Evolutionary conservation across 2,329 filamentous ascomycete species (phyloP).

Genomic region (Aspergillus sp.): DNA sequence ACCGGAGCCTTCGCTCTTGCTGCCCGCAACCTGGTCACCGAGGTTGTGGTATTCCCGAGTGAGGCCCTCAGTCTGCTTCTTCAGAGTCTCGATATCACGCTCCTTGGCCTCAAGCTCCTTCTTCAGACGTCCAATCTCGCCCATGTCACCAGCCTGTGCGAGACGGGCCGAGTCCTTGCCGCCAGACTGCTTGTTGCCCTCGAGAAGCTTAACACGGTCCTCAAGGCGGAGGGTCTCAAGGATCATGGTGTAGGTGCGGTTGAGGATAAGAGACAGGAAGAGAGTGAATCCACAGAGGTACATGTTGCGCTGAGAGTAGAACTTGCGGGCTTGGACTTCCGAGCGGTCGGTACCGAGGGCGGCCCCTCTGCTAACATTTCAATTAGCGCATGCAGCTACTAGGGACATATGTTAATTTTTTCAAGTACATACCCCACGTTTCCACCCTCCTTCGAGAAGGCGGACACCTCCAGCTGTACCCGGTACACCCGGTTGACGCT

Average conservation of each 20-base stretch:
- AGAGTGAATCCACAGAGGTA: conserved; percentile 99
- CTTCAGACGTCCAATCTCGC: conserved; percentile 74
- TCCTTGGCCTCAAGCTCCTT: conserved; percentile 72
- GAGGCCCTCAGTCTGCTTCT: conserved; percentile 87
- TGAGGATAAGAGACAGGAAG: conserved; percentile 94
- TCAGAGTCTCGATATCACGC: conserved; percentile 78
- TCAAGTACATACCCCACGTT: conserved; percentile 50
- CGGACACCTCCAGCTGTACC: conserved; percentile 83
- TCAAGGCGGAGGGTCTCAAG: conserved; percentile 88
- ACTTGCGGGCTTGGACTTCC: conserved; percentile 98
- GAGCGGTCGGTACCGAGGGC: conserved; percentile 90
- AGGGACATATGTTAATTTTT: not conserved
- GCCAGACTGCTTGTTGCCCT: conserved; percentile 62
- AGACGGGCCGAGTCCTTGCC: conserved; percentile 72
- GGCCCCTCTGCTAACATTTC: conserved; percentile 53
- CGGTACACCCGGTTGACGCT: conserved; percentile 96
- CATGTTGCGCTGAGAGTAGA: conserved; percentile 99
- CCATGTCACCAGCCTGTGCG: conserved; percentile 68
- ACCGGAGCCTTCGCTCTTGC: conserved; percentile 42
- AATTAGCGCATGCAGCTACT: conserved; percentile 7
- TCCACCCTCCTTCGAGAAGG: conserved; percentile 63
- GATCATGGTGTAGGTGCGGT: conserved; percentile 98
- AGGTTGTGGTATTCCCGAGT: conserved; percentile 82
- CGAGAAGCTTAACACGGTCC: conserved; percentile 82
- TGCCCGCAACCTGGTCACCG: conserved; percentile 73